phyloP scores from a whole-genome alignment of 148 eudicot genomes.

The Chenopodium album region DNA sequence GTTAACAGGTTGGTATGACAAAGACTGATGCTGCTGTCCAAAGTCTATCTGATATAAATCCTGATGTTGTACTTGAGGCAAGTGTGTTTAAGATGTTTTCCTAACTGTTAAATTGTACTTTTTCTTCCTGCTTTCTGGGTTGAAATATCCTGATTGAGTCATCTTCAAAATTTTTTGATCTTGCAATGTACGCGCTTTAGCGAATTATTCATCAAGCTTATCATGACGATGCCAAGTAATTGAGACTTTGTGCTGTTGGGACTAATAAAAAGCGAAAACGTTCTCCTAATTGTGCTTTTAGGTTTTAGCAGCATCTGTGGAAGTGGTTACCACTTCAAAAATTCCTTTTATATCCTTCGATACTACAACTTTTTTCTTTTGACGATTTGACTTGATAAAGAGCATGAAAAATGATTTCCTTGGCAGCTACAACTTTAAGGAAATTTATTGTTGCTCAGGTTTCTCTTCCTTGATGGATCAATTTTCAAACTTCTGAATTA shows the following conservation, averaged over 20 bases:
- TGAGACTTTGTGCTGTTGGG: neutral
- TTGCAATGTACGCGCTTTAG: neutral
- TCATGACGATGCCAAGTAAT: neutral
- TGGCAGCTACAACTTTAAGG: neutral
- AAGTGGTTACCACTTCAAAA: too few relatives aligned
- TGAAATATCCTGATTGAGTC: neutral
- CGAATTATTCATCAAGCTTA: too few relatives aligned
- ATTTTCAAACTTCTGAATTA: neutral
- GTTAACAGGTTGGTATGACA: constrained; percentile 83
- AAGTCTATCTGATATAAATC: constrained; percentile 91
- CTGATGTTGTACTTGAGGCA: constrained; percentile 97
- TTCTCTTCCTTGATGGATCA: neutral
- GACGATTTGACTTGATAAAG: neutral
- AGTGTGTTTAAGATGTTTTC: constrained; percentile 17
- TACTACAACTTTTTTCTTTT: neutral
- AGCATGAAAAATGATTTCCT: neutral
- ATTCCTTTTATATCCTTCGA: neutral
- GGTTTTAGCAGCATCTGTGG: neutral
- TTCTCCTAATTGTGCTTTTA: neutral
- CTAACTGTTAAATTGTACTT: neutral
- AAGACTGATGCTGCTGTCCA: constrained; percentile 99
- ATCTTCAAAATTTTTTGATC: neutral
- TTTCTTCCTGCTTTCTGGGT: neutral
- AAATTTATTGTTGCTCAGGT: neutral
- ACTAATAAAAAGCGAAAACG: neutral